Conservation (phyloP, 2,329 filamentous ascomycete species). For the Gnomoniopsis smithogilvyi region DNA sequence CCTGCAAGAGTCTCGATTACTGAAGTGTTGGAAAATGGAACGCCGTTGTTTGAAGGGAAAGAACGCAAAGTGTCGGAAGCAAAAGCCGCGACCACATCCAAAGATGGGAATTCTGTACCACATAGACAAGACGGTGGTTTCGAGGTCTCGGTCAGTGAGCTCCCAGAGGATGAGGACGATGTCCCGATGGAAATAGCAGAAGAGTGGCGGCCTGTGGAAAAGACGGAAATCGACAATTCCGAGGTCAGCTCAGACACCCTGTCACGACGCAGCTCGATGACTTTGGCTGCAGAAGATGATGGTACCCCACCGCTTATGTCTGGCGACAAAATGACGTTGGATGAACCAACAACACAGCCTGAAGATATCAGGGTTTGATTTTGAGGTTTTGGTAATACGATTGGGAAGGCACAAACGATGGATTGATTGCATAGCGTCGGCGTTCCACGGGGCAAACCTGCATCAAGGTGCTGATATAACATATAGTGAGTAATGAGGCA, state of each 20-base stretch:
- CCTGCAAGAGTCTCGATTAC: no score
- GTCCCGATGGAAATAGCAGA: not conserved
- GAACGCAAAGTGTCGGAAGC: no score
- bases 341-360: not conserved
- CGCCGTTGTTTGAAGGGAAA: no score
- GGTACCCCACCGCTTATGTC: not conserved
- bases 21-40: no score
- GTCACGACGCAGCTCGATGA: not conserved
- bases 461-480: not conserved
- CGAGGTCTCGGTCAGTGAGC: not conserved
- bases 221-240: not conserved
- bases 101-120: not conserved
- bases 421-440: constrained; percentile 5
- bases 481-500: not conserved
- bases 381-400: not conserved
- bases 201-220: not conserved
- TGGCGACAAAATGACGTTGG: not conserved
- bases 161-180: not conserved
- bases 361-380: not conserved
- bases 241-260: not conserved
- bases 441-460: not conserved
- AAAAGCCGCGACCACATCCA: no score
- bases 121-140: not conserved
- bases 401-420: not conserved
- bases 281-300: not conserved